Evolutionary conservation across 2,329 filamentous ascomycete genomes (phyloP), one percentile per base, ranked within the genome.

Genomic region (Pyrenophora graminea): DNA sequence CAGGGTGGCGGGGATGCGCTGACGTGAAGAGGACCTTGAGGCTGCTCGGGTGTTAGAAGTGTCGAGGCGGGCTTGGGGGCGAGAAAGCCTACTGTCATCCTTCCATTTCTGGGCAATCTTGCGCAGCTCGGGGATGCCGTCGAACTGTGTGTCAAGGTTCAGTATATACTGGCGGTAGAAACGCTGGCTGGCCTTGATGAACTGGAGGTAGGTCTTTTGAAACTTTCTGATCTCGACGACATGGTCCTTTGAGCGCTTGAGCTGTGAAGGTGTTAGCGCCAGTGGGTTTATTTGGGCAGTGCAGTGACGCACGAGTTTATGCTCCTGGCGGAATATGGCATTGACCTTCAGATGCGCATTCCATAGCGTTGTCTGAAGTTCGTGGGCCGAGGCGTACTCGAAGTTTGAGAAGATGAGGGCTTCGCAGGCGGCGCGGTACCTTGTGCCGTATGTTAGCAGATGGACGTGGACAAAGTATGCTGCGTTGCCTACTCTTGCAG

Each of bases 101-200:
- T 72, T 72, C 71, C 70, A 74, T 48, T 66, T 72, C 23, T 64
- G 64, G 39, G 84, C 83, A 47, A 86, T 78, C 50, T 79, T 79
- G 61, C 82, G 77, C 62, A 88, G 71, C 63, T 86, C 83, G 5
- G 79, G 72, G 34, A 87, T 79, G 33, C 79, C 80, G 31, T 79
- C 77, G 58, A 80, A 85, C 52, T 80, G 78, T 15, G 78, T 79
- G 45, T 88, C 86, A 19, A 97, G 79, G 49, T 87, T 85, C 71
- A 93, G 86, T 47, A 97, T 88, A 66, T 90, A 94, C 59, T 85
- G 86, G 66, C 89, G 85, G 79, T 97, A 97, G 73, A 96, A 97
- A 64, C 85, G 85, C 73, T 94, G 90, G 59, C 91, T 89, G 39
- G 87, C 87, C 74, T 93, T 95, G 62, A 97, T 85, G 71, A 96